A percentile compares a stretch with the other conserved stretches of the same genome.
phyloP scores from a whole-genome alignment of 148 eudicot genomes.

The Arbutus unedo region DNA sequence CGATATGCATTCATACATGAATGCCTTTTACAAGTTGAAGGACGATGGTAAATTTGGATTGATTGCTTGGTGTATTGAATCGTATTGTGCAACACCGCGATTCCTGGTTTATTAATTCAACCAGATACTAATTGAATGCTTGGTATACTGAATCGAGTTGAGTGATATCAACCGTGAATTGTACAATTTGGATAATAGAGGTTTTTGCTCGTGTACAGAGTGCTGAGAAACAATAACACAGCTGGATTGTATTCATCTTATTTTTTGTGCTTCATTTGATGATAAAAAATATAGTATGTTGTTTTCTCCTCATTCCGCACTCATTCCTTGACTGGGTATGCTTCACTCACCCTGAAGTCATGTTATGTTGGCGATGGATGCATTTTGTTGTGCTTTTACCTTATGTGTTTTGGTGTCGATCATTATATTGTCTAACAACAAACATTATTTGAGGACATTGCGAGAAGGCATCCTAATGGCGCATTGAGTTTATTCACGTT shows the following conservation, averaged over 20 bases:
- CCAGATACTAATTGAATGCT: too few species aligned
- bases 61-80: not conserved
- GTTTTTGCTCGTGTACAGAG: too few species aligned
- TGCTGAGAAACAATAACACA: too few species aligned
- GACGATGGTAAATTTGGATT: not conserved
- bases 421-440: not conserved
- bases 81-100: not conserved
- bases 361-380: not conserved
- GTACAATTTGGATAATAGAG: too few species aligned
- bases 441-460: not conserved
- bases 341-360: not conserved
- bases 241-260: too few species aligned
- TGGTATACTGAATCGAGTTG: too few species aligned
- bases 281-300: too few species aligned
- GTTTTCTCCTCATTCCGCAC: not conserved
- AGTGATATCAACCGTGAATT: too few species aligned
- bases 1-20: not conserved
- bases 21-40: not conserved
- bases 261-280: too few species aligned
- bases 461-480: not conserved
- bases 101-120: too few species aligned
- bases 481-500: not conserved
- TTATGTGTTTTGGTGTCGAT: not conserved
- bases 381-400: not conserved
- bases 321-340: not conserved